phyloP scores from a whole-genome alignment of 2,329 filamentous ascomycete species.

The Stagonosporopsis cucurbitacearum region DNA sequence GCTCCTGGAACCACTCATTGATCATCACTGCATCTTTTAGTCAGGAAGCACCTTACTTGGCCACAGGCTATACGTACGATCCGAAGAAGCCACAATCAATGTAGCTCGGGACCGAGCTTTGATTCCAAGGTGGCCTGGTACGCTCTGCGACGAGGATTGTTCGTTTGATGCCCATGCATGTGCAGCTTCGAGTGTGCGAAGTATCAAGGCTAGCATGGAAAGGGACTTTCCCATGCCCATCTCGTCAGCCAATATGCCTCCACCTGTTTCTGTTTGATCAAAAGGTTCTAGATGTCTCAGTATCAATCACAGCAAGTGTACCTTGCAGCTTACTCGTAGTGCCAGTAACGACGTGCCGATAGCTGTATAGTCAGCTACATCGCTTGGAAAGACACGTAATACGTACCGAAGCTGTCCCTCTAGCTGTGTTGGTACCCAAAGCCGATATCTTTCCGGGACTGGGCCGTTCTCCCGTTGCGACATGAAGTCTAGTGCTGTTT shows the following conservation, averaged over 20 bases:
- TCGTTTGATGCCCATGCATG: conserved; percentile 42
- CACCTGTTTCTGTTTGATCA: conserved; percentile 40
- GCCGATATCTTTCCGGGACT: conserved; percentile 32
- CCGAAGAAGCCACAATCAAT: conserved; percentile 40
- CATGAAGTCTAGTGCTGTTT: conserved; percentile 40
- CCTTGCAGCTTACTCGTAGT: conserved; percentile 21
- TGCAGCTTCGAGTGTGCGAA: conserved; percentile 51
- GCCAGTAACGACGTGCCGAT: conserved; percentile 52
- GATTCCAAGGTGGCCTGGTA: neutral
- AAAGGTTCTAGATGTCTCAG: conserved; percentile 3
- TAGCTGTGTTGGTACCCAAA: conserved; percentile 33
- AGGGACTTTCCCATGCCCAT: conserved; percentile 68
- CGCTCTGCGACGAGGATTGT: neutral
- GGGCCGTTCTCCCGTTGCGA: conserved; percentile 40
- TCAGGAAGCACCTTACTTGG: neutral
- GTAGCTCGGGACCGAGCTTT: conserved; percentile 29
- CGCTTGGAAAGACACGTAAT: neutral
- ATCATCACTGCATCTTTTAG: conserved; percentile 32
- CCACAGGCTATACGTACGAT: conserved; percentile 30
- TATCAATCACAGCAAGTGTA: neutral
- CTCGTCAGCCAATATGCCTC: conserved; percentile 65
- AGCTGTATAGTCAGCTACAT: conserved; percentile 27
- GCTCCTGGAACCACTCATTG: conserved; percentile 41
- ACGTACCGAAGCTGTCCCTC: conserved; percentile 33
- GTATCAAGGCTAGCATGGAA: conserved; percentile 59